These are phyloP conservation scores for Termitomyces sp. DNA, from an alignment of 768 basidiomycete species.

Conservation along the genomic window DNA sequence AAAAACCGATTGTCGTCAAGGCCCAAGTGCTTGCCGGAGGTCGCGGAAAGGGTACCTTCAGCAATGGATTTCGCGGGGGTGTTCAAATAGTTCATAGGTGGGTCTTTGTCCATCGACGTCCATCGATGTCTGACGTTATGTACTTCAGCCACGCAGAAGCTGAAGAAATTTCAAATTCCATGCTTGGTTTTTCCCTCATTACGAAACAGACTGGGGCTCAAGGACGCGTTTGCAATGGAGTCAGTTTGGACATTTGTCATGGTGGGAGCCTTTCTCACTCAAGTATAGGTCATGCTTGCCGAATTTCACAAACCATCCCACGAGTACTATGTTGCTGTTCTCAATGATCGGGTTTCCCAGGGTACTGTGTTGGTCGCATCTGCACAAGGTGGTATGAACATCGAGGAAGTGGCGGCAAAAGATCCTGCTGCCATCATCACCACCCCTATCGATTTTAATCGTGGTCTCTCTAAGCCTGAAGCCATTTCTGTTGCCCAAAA, in stretches of 20 bases:
- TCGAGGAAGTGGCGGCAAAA: constrained; percentile 97
- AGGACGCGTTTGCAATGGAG: constrained; percentile 93
- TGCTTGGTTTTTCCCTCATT: constrained; percentile 94
- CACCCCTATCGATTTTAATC: constrained; percentile 81
- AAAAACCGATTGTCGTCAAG: constrained; percentile 86
- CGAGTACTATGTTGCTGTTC: constrained; percentile 96
- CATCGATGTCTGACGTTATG: background rate
- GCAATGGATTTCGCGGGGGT: constrained; percentile 95
- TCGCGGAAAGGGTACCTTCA: constrained; percentile 95
- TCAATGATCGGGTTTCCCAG: constrained; percentile 88
- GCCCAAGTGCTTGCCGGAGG: constrained; percentile 99
- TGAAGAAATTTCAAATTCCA: constrained; percentile 79
- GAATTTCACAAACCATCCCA: constrained; percentile 90
- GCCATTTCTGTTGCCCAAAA: constrained; percentile 81
- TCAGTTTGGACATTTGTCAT: constrained; percentile 30
- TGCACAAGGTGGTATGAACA: constrained; percentile 98
- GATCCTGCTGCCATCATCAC: constrained; percentile 95
- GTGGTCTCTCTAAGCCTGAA: constrained; percentile 67
- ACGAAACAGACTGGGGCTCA: constrained; percentile 96
- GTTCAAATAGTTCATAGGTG: constrained; percentile 92
- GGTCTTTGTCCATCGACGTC: constrained; percentile 4
- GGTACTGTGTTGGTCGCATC: constrained; percentile 93
- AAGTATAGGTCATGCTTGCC: constrained; percentile 87
- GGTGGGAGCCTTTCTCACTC: background rate
- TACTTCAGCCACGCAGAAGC: constrained; percentile 75